Percentiles rank a stretch among this genome's conserved stretches.
Conservation (phyloP, 441 rosid species). For the Flueggea neowawraea region DNA sequence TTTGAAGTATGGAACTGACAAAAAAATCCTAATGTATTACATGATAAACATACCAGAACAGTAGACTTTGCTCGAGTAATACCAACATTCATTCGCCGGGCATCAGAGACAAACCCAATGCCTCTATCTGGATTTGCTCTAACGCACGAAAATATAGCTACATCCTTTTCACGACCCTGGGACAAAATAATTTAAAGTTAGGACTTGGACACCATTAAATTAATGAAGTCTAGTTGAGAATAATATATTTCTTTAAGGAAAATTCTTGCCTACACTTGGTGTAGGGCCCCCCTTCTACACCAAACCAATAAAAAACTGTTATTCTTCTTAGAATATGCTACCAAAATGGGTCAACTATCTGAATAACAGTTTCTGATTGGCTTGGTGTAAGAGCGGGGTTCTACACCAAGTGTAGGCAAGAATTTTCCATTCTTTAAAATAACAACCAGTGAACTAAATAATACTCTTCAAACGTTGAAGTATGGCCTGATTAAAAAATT, state of each 20-base stretch:
- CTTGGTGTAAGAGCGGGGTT: too few species aligned
- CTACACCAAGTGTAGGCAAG: too few species aligned
- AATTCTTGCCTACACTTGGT: too few species aligned
- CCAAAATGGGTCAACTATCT: too few species aligned
- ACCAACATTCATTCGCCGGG: slow-evolving; percentile 92
- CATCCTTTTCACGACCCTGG: slow-evolving; percentile 96
- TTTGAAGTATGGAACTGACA: background rate
- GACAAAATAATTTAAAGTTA: slow-evolving; percentile 2
- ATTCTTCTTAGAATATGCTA: too few species aligned
- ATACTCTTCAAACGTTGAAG: background rate
- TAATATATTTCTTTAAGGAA: background rate
- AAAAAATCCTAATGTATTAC: background rate
- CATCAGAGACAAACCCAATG: slow-evolving; percentile 84
- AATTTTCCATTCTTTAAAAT: background rate
- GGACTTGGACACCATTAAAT: background rate
- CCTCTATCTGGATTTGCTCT: slow-evolving; percentile 63
- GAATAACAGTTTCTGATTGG: too few species aligned
- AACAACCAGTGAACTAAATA: background rate
- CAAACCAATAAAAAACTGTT: too few species aligned
- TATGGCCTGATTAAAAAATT: background rate
- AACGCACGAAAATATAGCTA: slow-evolving; percentile 90
- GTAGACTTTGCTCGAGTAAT: slow-evolving; percentile 93
- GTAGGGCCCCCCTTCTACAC: too few species aligned
- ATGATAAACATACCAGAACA: slow-evolving; percentile 53
- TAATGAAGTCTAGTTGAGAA: background rate